phyloP scores from a whole-genome alignment of 768 basidiomycete genomes.

The Calocera cornea region DNA sequence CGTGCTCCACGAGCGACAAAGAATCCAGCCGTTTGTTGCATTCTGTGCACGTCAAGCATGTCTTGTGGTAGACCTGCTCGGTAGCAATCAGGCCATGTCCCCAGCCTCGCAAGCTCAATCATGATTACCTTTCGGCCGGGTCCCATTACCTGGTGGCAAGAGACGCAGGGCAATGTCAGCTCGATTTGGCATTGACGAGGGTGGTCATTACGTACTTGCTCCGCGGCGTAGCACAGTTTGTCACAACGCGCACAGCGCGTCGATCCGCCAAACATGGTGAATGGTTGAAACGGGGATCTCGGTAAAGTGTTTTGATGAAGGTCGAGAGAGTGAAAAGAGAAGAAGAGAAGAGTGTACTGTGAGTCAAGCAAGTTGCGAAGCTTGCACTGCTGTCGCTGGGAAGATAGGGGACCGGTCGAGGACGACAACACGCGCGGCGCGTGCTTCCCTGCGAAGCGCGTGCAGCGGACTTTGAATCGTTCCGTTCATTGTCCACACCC shows the following conservation, averaged over 20 bases:
- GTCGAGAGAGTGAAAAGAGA: neutral
- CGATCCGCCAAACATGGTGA: constrained; percentile 42
- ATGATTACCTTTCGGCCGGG: constrained; percentile 69
- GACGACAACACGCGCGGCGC: neutral
- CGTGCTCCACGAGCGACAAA: constrained; percentile 62
- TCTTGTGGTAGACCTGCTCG: constrained; percentile 64
- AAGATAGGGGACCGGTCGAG: neutral
- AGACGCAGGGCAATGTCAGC: neutral
- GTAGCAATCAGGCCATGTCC: constrained; percentile 3
- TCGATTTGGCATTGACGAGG: neutral
- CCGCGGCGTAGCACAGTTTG: constrained; percentile 74
- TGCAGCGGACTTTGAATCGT: neutral
- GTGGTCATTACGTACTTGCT: constrained; percentile 43
- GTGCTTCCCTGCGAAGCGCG: neutral
- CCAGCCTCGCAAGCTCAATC: neutral
- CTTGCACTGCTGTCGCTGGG: neutral
- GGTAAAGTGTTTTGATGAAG: neutral
- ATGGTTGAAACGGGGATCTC: neutral
- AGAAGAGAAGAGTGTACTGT: neutral
- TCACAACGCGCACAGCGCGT: constrained; percentile 60
- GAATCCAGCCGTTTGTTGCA: constrained; percentile 75
- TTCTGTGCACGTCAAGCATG: constrained; percentile 61
- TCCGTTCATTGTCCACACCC: neutral
- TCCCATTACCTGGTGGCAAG: constrained; percentile 49
- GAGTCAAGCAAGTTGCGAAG: constrained; percentile 3